Evolutionary conservation across 352 stramenopile species (phyloP).

Genomic region (Phytopythium vexans): DNA sequence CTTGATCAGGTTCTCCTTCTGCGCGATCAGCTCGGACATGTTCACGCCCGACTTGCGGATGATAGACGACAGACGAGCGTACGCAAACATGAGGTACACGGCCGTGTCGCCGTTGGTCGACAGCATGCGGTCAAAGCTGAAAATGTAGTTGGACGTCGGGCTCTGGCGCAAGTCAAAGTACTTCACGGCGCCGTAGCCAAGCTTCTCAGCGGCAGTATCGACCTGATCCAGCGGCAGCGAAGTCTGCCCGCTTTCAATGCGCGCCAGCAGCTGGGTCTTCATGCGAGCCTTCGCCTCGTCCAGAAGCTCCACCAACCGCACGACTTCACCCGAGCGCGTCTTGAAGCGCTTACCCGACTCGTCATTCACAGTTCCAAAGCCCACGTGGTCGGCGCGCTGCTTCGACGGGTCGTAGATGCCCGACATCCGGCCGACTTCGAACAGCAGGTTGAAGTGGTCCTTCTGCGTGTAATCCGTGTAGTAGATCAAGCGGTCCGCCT

Average conservation of each 20-base stretch:
- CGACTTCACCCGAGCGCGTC: constrained; percentile 97
- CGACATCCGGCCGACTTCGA: constrained; percentile 75
- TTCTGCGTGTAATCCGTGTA: constrained; percentile 90
- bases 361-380: constrained; percentile 86
- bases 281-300: constrained; percentile 97
- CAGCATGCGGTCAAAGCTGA: constrained; percentile 99
- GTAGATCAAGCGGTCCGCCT: constrained; percentile 79
- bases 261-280: constrained; percentile 90
- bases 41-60: constrained; percentile 92
- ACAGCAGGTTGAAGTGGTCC: constrained; percentile 84
- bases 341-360: constrained; percentile 95
- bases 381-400: constrained; percentile 83
- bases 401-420: constrained; percentile 77
- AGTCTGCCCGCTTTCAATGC: constrained; percentile 91
- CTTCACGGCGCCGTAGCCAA: constrained; percentile 99
- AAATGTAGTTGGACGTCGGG: constrained; percentile 98
- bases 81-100: constrained; percentile 99
- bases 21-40: constrained; percentile 59
- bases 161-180: constrained; percentile 99
- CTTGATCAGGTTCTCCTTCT: constrained; percentile 54
- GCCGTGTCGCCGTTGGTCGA: constrained; percentile 99
- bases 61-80: constrained; percentile 97
- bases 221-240: constrained; percentile 89
- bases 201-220: constrained; percentile 90
- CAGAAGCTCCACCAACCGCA: constrained; percentile 98